A percentile compares a stretch with the other conserved stretches of the same genome.
phyloP scores from a whole-genome alignment of 2,329 filamentous ascomycete species.

The Setomelanomma holmii region DNA sequence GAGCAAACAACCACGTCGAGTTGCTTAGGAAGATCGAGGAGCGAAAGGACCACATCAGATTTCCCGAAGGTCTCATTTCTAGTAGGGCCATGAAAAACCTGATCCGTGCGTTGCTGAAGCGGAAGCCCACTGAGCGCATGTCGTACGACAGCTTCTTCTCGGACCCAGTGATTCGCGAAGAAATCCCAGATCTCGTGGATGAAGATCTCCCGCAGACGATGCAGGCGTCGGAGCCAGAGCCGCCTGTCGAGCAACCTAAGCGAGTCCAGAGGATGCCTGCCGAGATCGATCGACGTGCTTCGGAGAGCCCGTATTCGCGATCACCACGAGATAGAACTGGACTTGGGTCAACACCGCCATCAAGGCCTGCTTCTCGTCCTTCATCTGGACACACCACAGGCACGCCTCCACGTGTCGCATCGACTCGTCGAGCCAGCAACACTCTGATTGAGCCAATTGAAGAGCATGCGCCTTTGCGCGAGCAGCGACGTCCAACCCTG shows the following conservation, averaged over 20 bases:
- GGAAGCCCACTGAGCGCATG: slow-evolving; percentile 83
- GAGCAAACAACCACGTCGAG: slow-evolving; percentile 93
- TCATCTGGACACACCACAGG: slow-evolving; percentile 35
- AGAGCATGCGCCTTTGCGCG: slow-evolving; percentile 46
- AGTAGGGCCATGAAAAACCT: slow-evolving; percentile 80
- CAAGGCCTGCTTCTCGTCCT: slow-evolving; percentile 42
- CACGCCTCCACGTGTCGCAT: slow-evolving; percentile 32
- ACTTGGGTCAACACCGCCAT: slow-evolving; percentile 40
- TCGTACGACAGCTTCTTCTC: slow-evolving; percentile 86
- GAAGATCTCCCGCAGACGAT: slow-evolving; percentile 68
- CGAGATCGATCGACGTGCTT: slow-evolving; percentile 35
- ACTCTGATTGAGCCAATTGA: slow-evolving; percentile 41
- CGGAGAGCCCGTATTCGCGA: slow-evolving; percentile 40
- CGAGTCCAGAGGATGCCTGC: slow-evolving; percentile 36
- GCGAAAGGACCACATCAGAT: slow-evolving; percentile 83
- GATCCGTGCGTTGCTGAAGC: slow-evolving; percentile 81
- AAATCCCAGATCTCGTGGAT: slow-evolving; percentile 81
- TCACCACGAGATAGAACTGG: slow-evolving; percentile 40
- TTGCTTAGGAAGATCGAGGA: slow-evolving; percentile 90
- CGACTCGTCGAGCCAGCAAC: slow-evolving; percentile 41
- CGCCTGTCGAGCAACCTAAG: slow-evolving; percentile 30
- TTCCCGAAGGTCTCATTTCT: slow-evolving; percentile 74
- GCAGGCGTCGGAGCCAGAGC: slow-evolving; percentile 36
- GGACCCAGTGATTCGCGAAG: slow-evolving; percentile 72
- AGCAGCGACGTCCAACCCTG: slow-evolving; percentile 53